Evolutionary conservation across 2,329 filamentous ascomycete species (phyloP).

Genomic region (Botryotinia narcissicola): DNA sequence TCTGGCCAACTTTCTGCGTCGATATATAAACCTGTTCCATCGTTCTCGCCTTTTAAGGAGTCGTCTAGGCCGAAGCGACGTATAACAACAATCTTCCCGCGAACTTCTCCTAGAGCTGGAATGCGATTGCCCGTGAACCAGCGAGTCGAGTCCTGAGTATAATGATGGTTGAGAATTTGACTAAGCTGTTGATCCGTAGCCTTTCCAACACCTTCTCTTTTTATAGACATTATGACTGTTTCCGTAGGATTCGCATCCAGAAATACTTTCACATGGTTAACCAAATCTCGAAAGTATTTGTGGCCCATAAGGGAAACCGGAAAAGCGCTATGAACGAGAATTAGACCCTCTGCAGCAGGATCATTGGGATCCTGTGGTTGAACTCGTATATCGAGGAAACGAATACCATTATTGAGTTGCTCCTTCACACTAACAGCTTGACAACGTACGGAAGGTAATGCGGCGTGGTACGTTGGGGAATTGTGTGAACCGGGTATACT

Average conservation of each 20-base stretch:
- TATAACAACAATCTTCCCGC: constrained; percentile 80
- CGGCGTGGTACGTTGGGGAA: constrained; percentile 78
- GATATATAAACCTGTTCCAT: constrained; percentile 54
- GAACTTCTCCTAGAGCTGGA: constrained; percentile 73
- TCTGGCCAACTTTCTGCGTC: constrained; percentile 75
- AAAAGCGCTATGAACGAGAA: constrained; percentile 87
- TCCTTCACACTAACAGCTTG: constrained; percentile 74
- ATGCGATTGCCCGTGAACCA: constrained; percentile 81
- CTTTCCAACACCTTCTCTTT: constrained; percentile 83
- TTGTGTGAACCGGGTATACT: constrained; percentile 97
- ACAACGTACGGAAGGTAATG: constrained; percentile 89
- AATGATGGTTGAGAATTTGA: constrained; percentile 69
- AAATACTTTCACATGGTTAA: constrained; percentile 71
- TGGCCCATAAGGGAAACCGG: constrained; percentile 79
- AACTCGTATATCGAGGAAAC: constrained; percentile 90
- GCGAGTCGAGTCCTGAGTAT: constrained; percentile 56
- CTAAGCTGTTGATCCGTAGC: constrained; percentile 77
- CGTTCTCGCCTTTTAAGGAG: constrained; percentile 49
- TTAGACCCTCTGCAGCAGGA: constrained; percentile 61
- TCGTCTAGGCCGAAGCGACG: constrained; percentile 72
- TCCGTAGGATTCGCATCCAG: constrained; percentile 76
- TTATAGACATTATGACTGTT: constrained; percentile 80
- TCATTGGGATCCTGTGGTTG: constrained; percentile 60
- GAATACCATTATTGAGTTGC: constrained; percentile 85
- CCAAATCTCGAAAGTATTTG: constrained; percentile 74